phyloP scores from a whole-genome alignment of 495 filamentous ascomycete species.

The Penicillium manginii region DNA sequence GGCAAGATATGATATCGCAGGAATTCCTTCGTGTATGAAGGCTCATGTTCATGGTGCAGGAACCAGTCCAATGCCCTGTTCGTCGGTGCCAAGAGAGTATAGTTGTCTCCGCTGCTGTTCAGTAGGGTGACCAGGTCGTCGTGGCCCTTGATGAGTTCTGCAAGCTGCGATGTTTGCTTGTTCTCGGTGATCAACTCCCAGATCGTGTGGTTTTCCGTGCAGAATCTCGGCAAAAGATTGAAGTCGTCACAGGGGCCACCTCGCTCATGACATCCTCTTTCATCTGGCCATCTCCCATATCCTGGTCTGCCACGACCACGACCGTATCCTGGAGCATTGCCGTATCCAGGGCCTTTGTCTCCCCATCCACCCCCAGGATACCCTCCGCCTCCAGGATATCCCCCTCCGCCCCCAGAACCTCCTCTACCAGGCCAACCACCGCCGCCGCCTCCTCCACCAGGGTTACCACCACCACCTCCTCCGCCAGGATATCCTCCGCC shows the following conservation, averaged over 20 bases:
- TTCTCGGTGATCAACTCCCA: conserved; percentile 74
- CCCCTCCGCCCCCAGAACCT: too few species aligned
- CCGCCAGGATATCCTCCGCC: too few species aligned
- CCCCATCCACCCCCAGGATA: too few species aligned
- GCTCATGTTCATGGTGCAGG: conserved; percentile 46
- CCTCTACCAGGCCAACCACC: too few species aligned
- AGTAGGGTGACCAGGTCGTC: conserved; percentile 70
- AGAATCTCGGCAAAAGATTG: conserved; percentile 32
- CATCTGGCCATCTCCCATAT: conserved; percentile 2
- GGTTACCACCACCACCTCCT: too few species aligned
- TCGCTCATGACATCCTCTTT: conserved; percentile 3
- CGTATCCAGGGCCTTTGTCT: conserved; percentile 23
- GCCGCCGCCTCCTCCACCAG: too few species aligned
- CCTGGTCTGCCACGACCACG: background rate
- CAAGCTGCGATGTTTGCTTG: conserved; percentile 76
- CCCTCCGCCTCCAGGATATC: too few species aligned
- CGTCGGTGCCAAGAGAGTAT: conserved; percentile 80
- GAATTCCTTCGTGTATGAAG: conserved; percentile 60
- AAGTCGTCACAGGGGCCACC: background rate
- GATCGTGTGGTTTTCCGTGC: conserved; percentile 63
- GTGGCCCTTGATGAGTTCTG: conserved; percentile 70
- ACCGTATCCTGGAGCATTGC: conserved; percentile 1
- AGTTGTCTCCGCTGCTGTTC: conserved; percentile 68
- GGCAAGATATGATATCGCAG: conserved; percentile 75
- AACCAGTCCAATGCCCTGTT: conserved; percentile 75